phyloP scores from a whole-genome alignment of 176 grass and related monocot genomes.

The Miscanthus lutarioriparius region DNA sequence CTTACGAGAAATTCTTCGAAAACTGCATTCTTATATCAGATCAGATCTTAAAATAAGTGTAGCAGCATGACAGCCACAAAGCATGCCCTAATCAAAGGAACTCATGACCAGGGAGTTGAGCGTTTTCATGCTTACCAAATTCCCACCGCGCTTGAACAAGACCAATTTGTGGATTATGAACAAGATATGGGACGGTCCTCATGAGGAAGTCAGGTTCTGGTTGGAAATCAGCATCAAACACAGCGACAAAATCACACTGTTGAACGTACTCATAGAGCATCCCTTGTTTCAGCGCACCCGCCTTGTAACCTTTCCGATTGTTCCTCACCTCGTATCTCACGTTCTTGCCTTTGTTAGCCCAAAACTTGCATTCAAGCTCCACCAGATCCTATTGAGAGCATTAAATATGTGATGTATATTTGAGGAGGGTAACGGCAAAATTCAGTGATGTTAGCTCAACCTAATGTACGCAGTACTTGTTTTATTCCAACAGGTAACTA shows the following conservation, averaged over 20 bases:
- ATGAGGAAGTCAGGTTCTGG: constrained; percentile 83
- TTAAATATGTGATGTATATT: constrained; percentile 10
- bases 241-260: constrained; percentile 84
- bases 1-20: background rate
- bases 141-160: constrained; percentile 96
- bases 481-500: background rate
- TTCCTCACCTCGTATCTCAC: constrained; percentile 80
- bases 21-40: background rate
- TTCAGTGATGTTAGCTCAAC: background rate
- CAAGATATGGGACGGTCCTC: constrained; percentile 74
- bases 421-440: background rate
- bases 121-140: constrained; percentile 68
- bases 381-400: constrained; percentile 65
- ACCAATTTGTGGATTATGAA: constrained; percentile 58
- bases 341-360: constrained; percentile 88
- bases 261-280: constrained; percentile 67
- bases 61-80: background rate
- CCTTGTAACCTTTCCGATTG: constrained; percentile 91
- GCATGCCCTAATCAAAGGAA: background rate
- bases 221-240: constrained; percentile 98
- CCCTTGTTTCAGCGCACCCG: constrained; percentile 91
- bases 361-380: constrained; percentile 77
- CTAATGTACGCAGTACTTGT: constrained; percentile 1
- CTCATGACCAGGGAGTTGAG: background rate
- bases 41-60: background rate